These are phyloP conservation scores for Aspergillus brasiliensis DNA, from an alignment of 2,329 filamentous ascomycete genomes.

Conservation along the genomic window DNA sequence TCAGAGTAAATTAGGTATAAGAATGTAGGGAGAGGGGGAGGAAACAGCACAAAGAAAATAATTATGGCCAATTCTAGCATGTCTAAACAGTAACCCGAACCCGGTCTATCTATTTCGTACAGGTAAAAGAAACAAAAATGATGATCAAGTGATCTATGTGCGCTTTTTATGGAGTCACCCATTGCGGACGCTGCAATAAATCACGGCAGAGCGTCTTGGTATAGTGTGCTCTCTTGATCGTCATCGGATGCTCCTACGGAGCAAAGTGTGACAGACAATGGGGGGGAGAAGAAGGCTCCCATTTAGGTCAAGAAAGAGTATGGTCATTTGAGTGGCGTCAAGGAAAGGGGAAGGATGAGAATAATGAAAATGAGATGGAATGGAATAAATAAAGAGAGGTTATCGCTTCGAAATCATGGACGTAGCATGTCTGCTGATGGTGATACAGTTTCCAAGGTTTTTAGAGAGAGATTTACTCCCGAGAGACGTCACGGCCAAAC, in stretches of 20 bases:
- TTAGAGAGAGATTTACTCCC: constrained; percentile 41
- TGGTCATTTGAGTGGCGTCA: constrained; percentile 21
- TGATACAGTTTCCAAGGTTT: constrained; percentile 17
- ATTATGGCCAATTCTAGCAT: constrained; percentile 18
- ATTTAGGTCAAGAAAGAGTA: constrained; percentile 15
- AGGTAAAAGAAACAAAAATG: constrained; percentile 20
- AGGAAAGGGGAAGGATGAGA: not conserved
- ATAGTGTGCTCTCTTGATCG: not conserved
- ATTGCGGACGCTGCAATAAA: not conserved
- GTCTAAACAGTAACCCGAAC: constrained; percentile 22
- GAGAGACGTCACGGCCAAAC: constrained; percentile 85
- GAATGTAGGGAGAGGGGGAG: not conserved
- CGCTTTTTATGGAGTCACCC: not conserved
- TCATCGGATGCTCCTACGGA: not conserved
- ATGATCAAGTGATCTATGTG: constrained; percentile 13
- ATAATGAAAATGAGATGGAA: constrained; percentile 1
- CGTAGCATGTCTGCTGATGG: constrained; percentile 18
- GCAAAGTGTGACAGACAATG: constrained; percentile 2
- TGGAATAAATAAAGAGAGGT: constrained; percentile 6
- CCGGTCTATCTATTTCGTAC: constrained; percentile 34
- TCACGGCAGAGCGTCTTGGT: not conserved
- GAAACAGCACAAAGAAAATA: constrained; percentile 6
- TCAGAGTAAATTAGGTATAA: not conserved
- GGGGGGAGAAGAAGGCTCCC: not conserved
- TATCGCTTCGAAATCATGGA: constrained; percentile 22